Evolutionary conservation across 164 flowering plant genomes (phyloP).

Genomic region (Magnolia kwangsiensis): DNA sequence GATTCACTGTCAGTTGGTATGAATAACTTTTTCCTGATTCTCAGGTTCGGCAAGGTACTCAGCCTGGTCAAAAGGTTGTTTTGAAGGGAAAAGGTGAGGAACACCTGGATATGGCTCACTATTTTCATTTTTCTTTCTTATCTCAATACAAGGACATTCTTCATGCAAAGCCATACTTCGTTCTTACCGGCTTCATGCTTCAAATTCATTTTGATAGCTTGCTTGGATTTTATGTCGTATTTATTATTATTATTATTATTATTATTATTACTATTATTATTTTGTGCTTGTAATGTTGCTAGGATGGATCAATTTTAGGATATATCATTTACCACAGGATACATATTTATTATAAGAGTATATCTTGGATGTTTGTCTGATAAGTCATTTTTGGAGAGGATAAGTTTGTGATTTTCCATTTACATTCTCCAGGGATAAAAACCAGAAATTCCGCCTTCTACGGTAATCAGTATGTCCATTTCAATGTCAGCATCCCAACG

Average conservation of each 20-base stretch:
- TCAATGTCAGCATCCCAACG: slow-evolving; percentile 89
- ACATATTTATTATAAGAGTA: background rate
- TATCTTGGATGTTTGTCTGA: too few relatives aligned
- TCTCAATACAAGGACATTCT: background rate
- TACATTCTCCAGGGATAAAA: slow-evolving; percentile 58
- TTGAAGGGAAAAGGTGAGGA: slow-evolving; percentile 76
- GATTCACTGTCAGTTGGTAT: background rate
- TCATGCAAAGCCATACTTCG: background rate
- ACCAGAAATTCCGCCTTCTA: slow-evolving; percentile 45
- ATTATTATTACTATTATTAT: too few relatives aligned
- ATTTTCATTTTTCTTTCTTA: background rate
- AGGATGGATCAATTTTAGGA: background rate
- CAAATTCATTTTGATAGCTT: too few relatives aligned
- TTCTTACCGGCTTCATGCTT: background rate
- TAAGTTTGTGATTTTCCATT: background rate
- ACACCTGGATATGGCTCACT: background rate
- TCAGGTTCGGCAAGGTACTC: slow-evolving; percentile 93
- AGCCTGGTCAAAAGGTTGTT: slow-evolving; percentile 95
- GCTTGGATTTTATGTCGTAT: too few relatives aligned
- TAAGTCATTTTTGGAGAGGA: too few relatives aligned
- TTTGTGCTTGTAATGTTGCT: background rate
- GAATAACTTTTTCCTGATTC: slow-evolving; percentile 14
- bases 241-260: too few relatives aligned
- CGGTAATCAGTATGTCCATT: slow-evolving; percentile 93
- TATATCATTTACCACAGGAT: background rate